Evolutionary conservation across 139 green algal genomes (phyloP).

Genomic region (Chlamydomonas schloesseri): DNA sequence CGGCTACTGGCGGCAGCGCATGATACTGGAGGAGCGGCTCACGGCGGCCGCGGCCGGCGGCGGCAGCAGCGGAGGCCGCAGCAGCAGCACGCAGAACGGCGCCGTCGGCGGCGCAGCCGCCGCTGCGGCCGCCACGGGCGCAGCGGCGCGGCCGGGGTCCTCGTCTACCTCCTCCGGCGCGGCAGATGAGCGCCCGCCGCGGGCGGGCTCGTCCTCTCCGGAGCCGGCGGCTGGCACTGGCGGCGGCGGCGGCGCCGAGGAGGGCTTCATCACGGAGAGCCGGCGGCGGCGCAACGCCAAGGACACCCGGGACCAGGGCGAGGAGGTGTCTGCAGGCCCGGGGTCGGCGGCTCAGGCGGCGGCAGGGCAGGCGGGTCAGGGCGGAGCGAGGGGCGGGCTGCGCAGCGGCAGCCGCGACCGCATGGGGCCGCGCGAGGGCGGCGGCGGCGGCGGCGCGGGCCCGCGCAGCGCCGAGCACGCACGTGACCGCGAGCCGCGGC

Average conservation of each 20-base stretch:
- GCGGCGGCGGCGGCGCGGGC: background rate
- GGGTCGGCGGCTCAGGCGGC: no score
- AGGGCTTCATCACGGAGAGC: conserved; percentile 31
- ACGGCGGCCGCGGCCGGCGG: background rate
- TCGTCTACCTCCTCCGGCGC: background rate
- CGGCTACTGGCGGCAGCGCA: conserved; percentile 84
- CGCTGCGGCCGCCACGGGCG: background rate
- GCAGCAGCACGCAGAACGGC: no score
- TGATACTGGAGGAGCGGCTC: conserved; percentile 64
- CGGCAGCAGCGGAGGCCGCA: background rate
- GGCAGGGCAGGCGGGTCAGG: background rate
- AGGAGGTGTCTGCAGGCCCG: conserved; percentile 9
- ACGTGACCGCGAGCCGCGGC: background rate
- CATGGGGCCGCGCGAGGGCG: background rate
- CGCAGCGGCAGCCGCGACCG: conserved; percentile 43
- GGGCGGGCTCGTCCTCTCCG: no score
- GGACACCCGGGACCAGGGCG: conserved; percentile 37
- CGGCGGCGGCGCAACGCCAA: conserved; percentile 28
- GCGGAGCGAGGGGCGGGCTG: background rate
- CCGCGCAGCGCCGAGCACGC: background rate
- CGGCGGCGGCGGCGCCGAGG: background rate
- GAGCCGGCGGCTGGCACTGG: no score
- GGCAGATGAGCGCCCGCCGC: no score
- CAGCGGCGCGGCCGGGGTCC: no score
- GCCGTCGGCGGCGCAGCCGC: no score